Conservation (phyloP, 2,329 filamentous ascomycete genomes). For the Aspergillus piperis region DNA sequence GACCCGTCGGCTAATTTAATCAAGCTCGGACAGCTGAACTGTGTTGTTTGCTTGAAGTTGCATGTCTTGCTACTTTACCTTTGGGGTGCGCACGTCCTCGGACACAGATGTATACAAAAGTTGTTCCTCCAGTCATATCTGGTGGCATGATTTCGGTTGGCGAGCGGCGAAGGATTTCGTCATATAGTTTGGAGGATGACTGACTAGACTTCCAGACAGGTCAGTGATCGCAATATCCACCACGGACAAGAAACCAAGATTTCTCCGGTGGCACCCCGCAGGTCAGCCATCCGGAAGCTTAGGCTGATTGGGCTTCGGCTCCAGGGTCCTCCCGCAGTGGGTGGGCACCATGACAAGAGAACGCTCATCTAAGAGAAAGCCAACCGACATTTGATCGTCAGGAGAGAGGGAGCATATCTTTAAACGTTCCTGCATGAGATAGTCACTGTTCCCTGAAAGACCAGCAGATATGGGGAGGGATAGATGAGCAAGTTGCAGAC, state of each 20-base stretch:
- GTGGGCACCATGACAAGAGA: neutral
- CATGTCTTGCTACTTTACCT: neutral
- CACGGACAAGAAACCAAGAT: constrained; percentile 1
- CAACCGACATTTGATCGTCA: neutral
- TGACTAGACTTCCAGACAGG: neutral
- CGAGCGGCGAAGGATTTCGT: neutral
- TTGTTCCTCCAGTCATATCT: neutral
- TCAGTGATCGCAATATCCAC: neutral
- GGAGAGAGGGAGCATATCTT: neutral
- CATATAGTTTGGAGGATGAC: neutral
- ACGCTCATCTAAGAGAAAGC: neutral
- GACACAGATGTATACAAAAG: neutral
- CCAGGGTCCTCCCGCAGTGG: constrained; percentile 1
- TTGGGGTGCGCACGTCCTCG: neutral
- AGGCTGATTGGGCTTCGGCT: constrained; percentile 5
- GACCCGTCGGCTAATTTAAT: neutral
- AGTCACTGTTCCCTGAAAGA: neutral
- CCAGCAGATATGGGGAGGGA: neutral
- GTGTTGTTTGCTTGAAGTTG: neutral
- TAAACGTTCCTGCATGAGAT: constrained; percentile 1
- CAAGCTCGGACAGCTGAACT: too few species aligned
- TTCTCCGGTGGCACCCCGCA: constrained; percentile 10
- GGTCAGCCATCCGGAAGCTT: constrained; percentile 8
- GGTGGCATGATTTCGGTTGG: constrained; percentile 7
- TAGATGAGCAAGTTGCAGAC: neutral